Conservation (phyloP, 495 filamentous ascomycete species). For the Hypoxylon rickii region DNA sequence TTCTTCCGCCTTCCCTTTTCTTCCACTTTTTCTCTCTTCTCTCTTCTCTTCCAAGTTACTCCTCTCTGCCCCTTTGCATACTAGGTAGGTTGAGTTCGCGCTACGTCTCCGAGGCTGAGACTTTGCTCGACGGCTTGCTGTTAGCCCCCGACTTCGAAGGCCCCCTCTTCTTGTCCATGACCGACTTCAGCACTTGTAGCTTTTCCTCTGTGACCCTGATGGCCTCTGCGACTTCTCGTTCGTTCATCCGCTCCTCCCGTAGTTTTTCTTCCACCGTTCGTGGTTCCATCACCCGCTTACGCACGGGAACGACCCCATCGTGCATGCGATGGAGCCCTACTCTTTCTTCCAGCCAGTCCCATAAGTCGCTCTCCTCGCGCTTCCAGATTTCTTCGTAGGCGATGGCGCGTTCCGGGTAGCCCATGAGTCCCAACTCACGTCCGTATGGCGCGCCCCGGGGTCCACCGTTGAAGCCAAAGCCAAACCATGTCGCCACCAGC, state of each 20-base stretch:
- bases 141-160: conserved; percentile 20
- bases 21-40: too few species aligned
- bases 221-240: conserved; percentile 81
- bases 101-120: conserved; percentile 22
- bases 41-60: too few species aligned
- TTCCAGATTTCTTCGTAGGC: conserved; percentile 96
- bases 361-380: conserved; percentile 85
- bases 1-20: neutral
- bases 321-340: conserved; percentile 73
- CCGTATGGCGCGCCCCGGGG: conserved; percentile 41
- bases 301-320: conserved; percentile 42
- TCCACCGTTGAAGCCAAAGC: conserved; percentile 50
- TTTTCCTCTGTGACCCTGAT: conserved; percentile 84
- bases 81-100: too few species aligned
- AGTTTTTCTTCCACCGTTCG: conserved; percentile 59
- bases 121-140: conserved; percentile 13
- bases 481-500: conserved; percentile 60
- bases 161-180: conserved; percentile 63
- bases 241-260: conserved; percentile 72
- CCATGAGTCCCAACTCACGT: conserved; percentile 42
- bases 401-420: conserved; percentile 68
- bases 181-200: conserved; percentile 72
- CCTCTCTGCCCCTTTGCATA: too few species aligned
- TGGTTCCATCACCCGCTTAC: conserved; percentile 49
- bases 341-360: conserved; percentile 94